Evolutionary conservation across 2,329 filamentous ascomycete species (phyloP), one percentile per base, ranked within the genome.

Genomic region (Echinosphaeria canescens): DNA sequence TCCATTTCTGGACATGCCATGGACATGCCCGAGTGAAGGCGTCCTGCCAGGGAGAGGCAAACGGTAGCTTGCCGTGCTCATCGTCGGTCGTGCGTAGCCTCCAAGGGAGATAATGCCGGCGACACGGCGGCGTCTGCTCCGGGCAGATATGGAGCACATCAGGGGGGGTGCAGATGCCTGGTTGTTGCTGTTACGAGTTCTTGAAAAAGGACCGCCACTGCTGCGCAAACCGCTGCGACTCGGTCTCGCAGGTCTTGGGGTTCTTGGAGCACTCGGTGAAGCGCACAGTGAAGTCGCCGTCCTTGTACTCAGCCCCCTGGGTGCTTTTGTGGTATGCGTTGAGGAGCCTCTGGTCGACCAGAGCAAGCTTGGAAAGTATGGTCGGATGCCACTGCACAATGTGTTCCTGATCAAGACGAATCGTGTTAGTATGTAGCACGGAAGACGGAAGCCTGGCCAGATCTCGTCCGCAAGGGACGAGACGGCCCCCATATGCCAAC

Each of bases 311-410:
- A 11, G 64, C 65, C 27, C 73, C 72, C 30, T 57, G 47, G 13
- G 51, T 49, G 23, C 46, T 43, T 27, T 51, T 50, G 33, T 60
- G 71, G 48, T 93, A 95, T 0, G 79, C 65, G 42, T 91, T 91
- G 44, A 98, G 54, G 18, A 62, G 58, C 27, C 74, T 66, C 49
- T 98, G 88, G 3, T 85, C 82, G n/a, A 98, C 60, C 13, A 98
- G 59, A 2, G 78, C 84, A 33, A 95, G 54, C 43, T 82, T 88
- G 20, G 85, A 81, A 9, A 98, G 64, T 24, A 98, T 75, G 0
- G 88, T 98, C 15, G 85, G 82, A 44, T 98, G 88, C 90, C 88
- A 98, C 56, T 92, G 85, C 18, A 80, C 69, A 36, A 85, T 75
- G 43, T 88, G 79, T 50, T 85, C 78, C 76, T 84, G 33, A 10